Evolutionary conservation across 805 yeast species (phyloP).

Genomic region (Cyberlindnera veronae): DNA sequence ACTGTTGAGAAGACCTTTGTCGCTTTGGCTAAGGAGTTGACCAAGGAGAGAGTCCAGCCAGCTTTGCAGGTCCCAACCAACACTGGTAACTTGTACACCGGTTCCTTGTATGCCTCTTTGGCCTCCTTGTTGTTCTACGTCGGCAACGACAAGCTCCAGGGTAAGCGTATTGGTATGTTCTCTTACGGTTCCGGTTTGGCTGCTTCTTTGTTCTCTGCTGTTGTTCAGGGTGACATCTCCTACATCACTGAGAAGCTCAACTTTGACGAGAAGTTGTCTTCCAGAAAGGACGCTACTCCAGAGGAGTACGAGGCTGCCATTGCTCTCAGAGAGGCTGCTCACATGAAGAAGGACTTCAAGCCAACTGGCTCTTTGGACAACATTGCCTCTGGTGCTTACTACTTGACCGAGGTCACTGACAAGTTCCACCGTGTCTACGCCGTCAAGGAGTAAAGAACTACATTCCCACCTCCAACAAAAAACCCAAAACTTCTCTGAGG

Average conservation of each 20-base stretch:
- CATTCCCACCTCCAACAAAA: neutral
- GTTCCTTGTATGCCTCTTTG: constrained; percentile 83
- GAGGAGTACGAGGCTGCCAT: constrained; percentile 78
- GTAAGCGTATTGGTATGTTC: constrained; percentile 85
- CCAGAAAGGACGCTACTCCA: constrained; percentile 69
- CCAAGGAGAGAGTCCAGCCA: constrained; percentile 69
- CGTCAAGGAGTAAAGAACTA: constrained; percentile 47
- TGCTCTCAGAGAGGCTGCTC: constrained; percentile 84
- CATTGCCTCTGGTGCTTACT: constrained; percentile 74
- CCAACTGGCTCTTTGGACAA: constrained; percentile 79
- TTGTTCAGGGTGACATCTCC: constrained; percentile 77
- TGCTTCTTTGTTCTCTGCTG: constrained; percentile 76
- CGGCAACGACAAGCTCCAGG: constrained; percentile 69
- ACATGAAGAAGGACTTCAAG: constrained; percentile 70
- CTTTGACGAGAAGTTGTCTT: constrained; percentile 61
- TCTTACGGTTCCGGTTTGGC: constrained; percentile 99
- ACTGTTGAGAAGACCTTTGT: constrained; percentile 82
- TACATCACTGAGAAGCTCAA: constrained; percentile 61
- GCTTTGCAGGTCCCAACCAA: constrained; percentile 87
- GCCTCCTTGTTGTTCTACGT: constrained; percentile 76
- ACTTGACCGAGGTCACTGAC: constrained; percentile 80
- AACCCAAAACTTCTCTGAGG: neutral
- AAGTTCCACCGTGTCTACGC: constrained; percentile 82
- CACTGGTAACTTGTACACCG: constrained; percentile 98
- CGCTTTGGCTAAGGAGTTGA: constrained; percentile 62